Percentiles rank a stretch among this genome's conserved stretches.
These are phyloP conservation scores for Tricholoma hemisulphureum DNA, from an alignment of 768 basidiomycete genomes.

Conservation along the genomic window DNA sequence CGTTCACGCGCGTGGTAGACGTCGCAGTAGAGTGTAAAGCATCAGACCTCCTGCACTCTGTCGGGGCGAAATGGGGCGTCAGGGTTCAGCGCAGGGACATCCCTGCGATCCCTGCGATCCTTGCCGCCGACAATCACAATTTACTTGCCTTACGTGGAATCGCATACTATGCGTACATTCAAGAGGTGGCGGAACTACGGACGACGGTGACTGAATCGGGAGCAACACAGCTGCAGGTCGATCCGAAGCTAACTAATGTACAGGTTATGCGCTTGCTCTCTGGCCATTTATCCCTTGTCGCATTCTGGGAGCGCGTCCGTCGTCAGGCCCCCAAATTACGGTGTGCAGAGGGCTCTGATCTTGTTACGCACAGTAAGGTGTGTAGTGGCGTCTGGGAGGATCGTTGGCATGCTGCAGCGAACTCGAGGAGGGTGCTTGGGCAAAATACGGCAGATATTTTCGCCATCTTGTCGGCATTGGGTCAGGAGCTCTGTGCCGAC, in stretches of 20 bases:
- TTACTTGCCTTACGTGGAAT: conserved; percentile 32
- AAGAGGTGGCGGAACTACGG: conserved; percentile 33
- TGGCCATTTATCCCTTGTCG: conserved; percentile 37
- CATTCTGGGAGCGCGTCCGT: conserved; percentile 35
- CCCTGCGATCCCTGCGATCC: conserved; percentile 39
- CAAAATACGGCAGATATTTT: conserved; percentile 33
- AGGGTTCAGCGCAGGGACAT: conserved; percentile 29
- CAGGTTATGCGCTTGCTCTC: conserved; percentile 36
- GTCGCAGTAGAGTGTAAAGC: conserved; percentile 23
- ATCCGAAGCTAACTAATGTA: conserved; percentile 35
- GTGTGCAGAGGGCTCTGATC: conserved; percentile 20
- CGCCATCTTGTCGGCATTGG: conserved; percentile 29
- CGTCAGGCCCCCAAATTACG: conserved; percentile 27
- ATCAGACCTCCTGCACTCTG: conserved; percentile 20
- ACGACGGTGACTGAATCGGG: conserved; percentile 19
- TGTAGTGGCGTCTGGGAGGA: conserved; percentile 33
- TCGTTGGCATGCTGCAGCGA: conserved; percentile 32
- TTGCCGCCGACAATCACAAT: conserved; percentile 32
- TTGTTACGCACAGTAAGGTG: conserved; percentile 19
- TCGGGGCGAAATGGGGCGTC: conserved; percentile 29
- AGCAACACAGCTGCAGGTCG: conserved; percentile 33
- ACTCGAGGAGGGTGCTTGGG: conserved; percentile 32
- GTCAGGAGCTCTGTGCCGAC: conserved; percentile 33
- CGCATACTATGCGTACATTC: conserved; percentile 39
- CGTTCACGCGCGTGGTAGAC: conserved; percentile 31